Evolutionary conservation across 106 monocot species (phyloP), one percentile per base, ranked within the genome.

Genomic region (Chionographis japonica): DNA sequence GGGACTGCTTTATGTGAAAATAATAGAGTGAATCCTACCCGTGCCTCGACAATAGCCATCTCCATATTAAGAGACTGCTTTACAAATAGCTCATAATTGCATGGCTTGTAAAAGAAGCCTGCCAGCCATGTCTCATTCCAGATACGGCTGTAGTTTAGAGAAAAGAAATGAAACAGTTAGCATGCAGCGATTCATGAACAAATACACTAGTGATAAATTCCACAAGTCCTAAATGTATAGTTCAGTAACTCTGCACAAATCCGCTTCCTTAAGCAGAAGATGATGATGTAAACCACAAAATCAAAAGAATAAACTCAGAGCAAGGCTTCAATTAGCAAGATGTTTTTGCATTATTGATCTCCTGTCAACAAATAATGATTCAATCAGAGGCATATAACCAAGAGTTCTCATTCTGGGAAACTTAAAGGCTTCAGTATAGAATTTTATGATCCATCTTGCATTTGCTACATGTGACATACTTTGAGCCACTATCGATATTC

Each of bases 51-150:
- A 70, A 92, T 97, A 59, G 97, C 97, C 87, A 90, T 97, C 87
- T 92, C 92, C 97, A 97, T 92, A 74, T 97, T 97, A 18, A 97
- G 85, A 43, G 92, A 92, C 57, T 92, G 97, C 62, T 90, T 97
- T 37, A 90, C 89, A 86, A 90, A 97, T 66, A 92, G 60, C 74
- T 92, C 87, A 69, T 97, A 85, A 73, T 97, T 87, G 84, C 97
- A 97, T 42, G 97, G 92, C 58, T 97, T 97, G 85, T 92, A 90
- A 60, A 97, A 89, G 60, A 92, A 97, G 52, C 76, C 75, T 68
- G 92, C 74, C 40, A 97, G 81, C 92, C 97, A 92, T 12, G 89
- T 86, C 78, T 92, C 92, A 60, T 92, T 92, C 95, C 92, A 97
- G 50, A 97, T 89, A 37, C 89, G 92, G 66, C 95, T 97, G 79